Evolutionary conservation across 2,329 filamentous ascomycete species (phyloP), one percentile per base, ranked within the genome.

Genomic region (Myriosclerotinia curreyana): DNA sequence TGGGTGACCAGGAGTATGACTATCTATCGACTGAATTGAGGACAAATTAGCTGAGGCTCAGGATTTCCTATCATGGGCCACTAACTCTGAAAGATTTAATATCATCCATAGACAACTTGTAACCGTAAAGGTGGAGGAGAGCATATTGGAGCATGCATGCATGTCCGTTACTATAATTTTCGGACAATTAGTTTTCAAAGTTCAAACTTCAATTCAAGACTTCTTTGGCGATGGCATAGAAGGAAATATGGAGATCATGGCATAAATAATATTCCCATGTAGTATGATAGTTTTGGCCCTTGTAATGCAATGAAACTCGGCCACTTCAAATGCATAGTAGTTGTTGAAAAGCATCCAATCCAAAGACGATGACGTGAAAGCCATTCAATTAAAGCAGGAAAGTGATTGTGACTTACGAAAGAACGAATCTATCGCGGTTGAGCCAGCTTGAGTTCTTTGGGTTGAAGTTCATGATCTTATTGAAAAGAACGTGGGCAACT

Each of bases 401-500:
- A 40, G 38, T 17, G 11, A 25, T 20, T 46, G 17, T 20, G 2
- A 89, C 93, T 86, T 86, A 97, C 93, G 95, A 99, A 78, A 99
- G 92, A 68, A 99, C 92, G 77, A 99, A 99, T 79, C 95, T 90
- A 81, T 99, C 95, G 76, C 95, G 89, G 87, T 98, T 98, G 74
- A 95, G 76, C 93, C 93, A 99, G 70, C 92, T 84, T 74, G 95
- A 91, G 86, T 96, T 97, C 89, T 97, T 96, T 75, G 95, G 95
- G 89, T 98, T 99, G 86, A 97, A 99, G 79, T 82, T 96, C 92
- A 99, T 92, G 85, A 97, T 96, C 80, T 95, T 96, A 87, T 96
- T 96, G 83, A 91, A 99, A 70, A 99, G 87, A 75, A 98, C 92
- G 85, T 98, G 95, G 79, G 95, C 89, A 76, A 93, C 87, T 68